phyloP scores from a whole-genome alignment of 129 eudicot genomes.

The Artemisia tridentata region DNA sequence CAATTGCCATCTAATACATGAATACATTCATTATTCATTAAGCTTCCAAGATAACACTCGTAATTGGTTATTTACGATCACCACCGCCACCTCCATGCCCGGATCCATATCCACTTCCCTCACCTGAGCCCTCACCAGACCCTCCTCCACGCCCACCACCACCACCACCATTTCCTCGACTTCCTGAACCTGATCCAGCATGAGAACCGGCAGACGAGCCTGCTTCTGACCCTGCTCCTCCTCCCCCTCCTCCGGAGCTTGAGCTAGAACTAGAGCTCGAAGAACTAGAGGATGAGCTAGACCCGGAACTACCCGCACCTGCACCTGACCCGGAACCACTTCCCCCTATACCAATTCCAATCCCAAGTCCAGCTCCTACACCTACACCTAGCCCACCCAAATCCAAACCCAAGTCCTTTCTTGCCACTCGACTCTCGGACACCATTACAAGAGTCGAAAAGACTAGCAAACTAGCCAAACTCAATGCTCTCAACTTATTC shows the following conservation, averaged over 20 bases:
- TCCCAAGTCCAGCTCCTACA: constrained; percentile 46
- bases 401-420: constrained; percentile 59
- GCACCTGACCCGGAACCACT: constrained; percentile 49
- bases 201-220: constrained; percentile 17
- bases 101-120: not conserved
- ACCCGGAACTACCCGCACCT: constrained; percentile 12
- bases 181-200: constrained; percentile 52
- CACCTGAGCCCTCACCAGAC: not conserved
- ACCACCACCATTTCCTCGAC: constrained; percentile 40
- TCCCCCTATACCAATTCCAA: constrained; percentile 53
- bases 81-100: not conserved
- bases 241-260: constrained; percentile 41
- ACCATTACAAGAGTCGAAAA: constrained; percentile 27
- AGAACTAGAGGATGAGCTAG: constrained; percentile 24
- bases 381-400: constrained; percentile 60
- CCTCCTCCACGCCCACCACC: constrained; percentile 40
- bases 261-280: constrained; percentile 21
- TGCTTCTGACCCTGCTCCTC: constrained; percentile 48
- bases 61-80: not conserved
- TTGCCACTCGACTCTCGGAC: constrained; percentile 56
- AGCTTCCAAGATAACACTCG: not conserved
- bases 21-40: not conserved
- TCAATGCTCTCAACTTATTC: constrained; percentile 26
- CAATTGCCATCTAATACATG: not conserved
- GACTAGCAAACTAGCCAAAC: constrained; percentile 30